phyloP scores from a whole-genome alignment of 768 basidiomycete genomes.

The Cystofilobasidium bisporidii region DNA sequence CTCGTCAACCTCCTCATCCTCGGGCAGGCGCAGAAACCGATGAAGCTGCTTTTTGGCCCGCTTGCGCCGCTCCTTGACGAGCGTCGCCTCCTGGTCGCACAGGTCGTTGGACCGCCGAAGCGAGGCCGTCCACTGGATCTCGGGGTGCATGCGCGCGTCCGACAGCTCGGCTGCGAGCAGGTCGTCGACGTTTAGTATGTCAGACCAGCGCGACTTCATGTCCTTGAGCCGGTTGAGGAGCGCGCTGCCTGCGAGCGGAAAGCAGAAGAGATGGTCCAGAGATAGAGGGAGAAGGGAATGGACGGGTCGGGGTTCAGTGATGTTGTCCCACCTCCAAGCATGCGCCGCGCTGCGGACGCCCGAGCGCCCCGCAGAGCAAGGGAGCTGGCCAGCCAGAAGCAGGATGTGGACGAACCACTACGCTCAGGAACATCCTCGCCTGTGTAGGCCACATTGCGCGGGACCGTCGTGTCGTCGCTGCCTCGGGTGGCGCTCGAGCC shows the following conservation, averaged over 20 bases:
- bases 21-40: slow-evolving; percentile 21
- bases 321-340: background rate
- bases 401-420: slow-evolving; percentile 12
- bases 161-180: slow-evolving; percentile 21
- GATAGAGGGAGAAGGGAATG: background rate
- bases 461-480: slow-evolving; percentile 11
- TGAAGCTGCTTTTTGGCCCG: slow-evolving; percentile 21
- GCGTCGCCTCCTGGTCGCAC: slow-evolving; percentile 20
- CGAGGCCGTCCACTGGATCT: slow-evolving; percentile 20
- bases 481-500: slow-evolving; percentile 4
- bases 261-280: no score
- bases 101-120: slow-evolving; percentile 21
- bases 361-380: background rate
- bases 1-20: slow-evolving; percentile 27
- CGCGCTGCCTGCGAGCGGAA: slow-evolving; percentile 6
- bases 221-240: slow-evolving; percentile 19
- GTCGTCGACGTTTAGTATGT: slow-evolving; percentile 26
- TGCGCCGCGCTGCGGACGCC: no score
- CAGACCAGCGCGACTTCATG: slow-evolving; percentile 21
- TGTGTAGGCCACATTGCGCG: background rate
- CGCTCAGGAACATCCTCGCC: slow-evolving; percentile 21
- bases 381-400: no score
- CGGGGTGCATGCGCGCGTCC: slow-evolving; percentile 23
- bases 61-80: slow-evolving; percentile 19
- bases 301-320: background rate